Evolutionary conservation across 768 basidiomycete genomes (phyloP).

Genomic region (Leccinum longicurvipes): DNA sequence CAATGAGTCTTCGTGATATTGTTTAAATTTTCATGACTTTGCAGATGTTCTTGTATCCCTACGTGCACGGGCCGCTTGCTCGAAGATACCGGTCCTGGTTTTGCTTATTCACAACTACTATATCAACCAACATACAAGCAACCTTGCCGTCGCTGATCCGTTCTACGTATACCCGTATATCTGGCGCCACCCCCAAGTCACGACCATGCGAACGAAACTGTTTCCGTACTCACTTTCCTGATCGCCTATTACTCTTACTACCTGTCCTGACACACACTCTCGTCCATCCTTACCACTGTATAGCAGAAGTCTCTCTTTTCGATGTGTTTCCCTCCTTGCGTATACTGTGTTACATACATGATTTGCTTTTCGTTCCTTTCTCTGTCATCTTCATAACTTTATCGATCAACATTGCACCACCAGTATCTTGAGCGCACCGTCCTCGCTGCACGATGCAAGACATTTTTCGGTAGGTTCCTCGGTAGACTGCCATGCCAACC

Average conservation of each 20-base stretch:
- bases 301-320: slow-evolving; percentile 43
- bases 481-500: slow-evolving; percentile 72
- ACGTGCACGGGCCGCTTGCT: slow-evolving; percentile 48
- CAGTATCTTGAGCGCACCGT: slow-evolving; percentile 83
- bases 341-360: slow-evolving; percentile 27
- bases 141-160: slow-evolving; percentile 32
- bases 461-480: slow-evolving; percentile 34
- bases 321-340: slow-evolving; percentile 16
- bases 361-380: slow-evolving; percentile 7
- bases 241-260: slow-evolving; percentile 35
- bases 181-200: slow-evolving; percentile 40
- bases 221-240: slow-evolving; percentile 52
- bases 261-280: slow-evolving; percentile 33
- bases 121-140: slow-evolving; percentile 44
- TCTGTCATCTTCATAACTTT: slow-evolving; percentile 32
- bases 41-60: slow-evolving; percentile 76
- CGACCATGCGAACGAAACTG: slow-evolving; percentile 44
- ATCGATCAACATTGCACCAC: slow-evolving; percentile 53
- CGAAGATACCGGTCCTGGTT: slow-evolving; percentile 29
- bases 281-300: slow-evolving; percentile 57
- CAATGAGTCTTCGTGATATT: slow-evolving; percentile 85
- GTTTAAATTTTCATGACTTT: slow-evolving; percentile 52
- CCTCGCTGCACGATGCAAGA: slow-evolving; percentile 89
- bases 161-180: slow-evolving; percentile 68
- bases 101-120: slow-evolving; percentile 41